Percentiles rank a stretch among this genome's conserved stretches.
These are phyloP conservation scores for Isoetes taiwanensis DNA, from an alignment of 75 land plant species.

Conservation along the genomic window DNA sequence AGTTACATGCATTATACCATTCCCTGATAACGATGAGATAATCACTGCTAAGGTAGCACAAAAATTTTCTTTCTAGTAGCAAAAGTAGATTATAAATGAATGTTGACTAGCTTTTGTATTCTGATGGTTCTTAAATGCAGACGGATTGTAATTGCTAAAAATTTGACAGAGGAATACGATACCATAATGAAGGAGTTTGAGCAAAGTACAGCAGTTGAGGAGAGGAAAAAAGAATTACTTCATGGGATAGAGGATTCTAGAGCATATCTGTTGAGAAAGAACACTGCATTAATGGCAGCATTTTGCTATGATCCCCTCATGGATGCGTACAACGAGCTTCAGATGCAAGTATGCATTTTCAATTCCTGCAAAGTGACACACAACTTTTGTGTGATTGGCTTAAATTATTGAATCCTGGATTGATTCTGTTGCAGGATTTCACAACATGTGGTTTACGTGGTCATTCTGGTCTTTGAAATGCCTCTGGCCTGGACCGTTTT, in stretches of 20 bases:
- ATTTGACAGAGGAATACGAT: slow-evolving; percentile 14
- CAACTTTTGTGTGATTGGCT: no score
- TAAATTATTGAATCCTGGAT: no score
- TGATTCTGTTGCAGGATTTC: slow-evolving; percentile 17
- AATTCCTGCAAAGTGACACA: no score
- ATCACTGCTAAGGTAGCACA: slow-evolving; percentile 38
- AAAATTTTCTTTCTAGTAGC: no score
- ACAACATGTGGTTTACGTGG: slow-evolving; percentile 18
- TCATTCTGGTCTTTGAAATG: slow-evolving; percentile 34
- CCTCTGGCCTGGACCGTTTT: slow-evolving; percentile 39
- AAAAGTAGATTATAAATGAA: no score
- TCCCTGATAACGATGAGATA: slow-evolving; percentile 38
- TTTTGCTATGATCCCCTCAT: slow-evolving; percentile 39
- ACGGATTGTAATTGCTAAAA: slow-evolving; percentile 18
- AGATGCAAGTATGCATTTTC: slow-evolving; percentile 31
- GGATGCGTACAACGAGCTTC: slow-evolving; percentile 38
- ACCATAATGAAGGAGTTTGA: slow-evolving; percentile 19
- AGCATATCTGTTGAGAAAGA: slow-evolving; percentile 26
- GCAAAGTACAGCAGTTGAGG: slow-evolving; percentile 16
- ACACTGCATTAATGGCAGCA: slow-evolving; percentile 39
- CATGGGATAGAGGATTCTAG: slow-evolving; percentile 19
- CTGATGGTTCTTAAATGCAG: slow-evolving; percentile 15
- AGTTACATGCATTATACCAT: slow-evolving; percentile 23
- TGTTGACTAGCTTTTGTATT: background rate
- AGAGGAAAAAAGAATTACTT: slow-evolving; percentile 23